Evolutionary conservation across 169 alveolate species (phyloP), one percentile per base, ranked within the genome.

Genomic region (Eimeria brunetti): DNA sequence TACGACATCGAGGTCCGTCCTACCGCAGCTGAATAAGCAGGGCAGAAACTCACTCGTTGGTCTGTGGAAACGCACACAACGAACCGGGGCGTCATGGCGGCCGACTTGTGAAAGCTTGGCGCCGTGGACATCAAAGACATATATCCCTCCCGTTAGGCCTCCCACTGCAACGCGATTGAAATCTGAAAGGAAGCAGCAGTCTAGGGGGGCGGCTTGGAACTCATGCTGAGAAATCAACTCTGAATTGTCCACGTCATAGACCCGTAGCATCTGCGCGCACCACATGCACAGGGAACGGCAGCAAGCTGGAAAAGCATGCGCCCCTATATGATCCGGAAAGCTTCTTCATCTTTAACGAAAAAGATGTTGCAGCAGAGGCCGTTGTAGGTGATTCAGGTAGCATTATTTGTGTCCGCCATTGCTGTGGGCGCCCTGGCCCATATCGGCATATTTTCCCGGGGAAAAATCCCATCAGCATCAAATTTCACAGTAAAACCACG

Each of bases 181-280:
- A 36, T 92, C 95, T 41, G 91, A 46, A 14, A 92, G 81, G 64
- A 92, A 92, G 92, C 92, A 92, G 62, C 92, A 86, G 49, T 92
- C 95, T 41, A 92, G 44, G 16, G 83, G 92, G 33, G 95, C 92
- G 58, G 78, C 71, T 51, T 80, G 85, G 58, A 92, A 92, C 71
- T 92, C 95, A 51, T 71, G 88, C 88, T 92, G 88, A 20, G 89
- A 62, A 44, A 92, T 71, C 71, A 80, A 92, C 64, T 92, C 95
- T 38, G 78, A 62, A 20, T 60, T 80, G 88, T 92, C 95, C 88
- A 81, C 95, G 76, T 92, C 95, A 73, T 92, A 92, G 53, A 92
- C 80, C 18, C 95, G 91, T 81, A 92, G 76, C 78, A 88, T 92
- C 95, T 92, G 95, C 89, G 49, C 73, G 89, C 89, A 81, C 6